Conservation (phyloP, 345 rosid genomes). For the Kernera saxatilis region DNA sequence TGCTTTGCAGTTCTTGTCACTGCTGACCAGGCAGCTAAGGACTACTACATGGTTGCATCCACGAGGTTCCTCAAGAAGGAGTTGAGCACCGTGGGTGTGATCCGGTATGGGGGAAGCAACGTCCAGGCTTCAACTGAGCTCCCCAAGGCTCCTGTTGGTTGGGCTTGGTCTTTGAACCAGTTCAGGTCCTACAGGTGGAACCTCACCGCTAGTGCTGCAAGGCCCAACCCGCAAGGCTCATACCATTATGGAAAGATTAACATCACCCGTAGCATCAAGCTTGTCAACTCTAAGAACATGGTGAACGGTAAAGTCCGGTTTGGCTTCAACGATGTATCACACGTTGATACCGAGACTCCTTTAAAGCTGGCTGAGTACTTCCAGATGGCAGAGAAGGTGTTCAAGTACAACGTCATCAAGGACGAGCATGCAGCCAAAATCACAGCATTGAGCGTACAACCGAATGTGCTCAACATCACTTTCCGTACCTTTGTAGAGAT, state of each 20-base stretch:
- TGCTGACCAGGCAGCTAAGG: constrained; percentile 45
- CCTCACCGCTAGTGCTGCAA: constrained; percentile 59
- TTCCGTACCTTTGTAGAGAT: constrained; percentile 68
- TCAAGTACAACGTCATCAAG: constrained; percentile 43
- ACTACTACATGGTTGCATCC: constrained; percentile 58
- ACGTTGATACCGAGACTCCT: constrained; percentile 45
- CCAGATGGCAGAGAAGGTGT: constrained; percentile 37
- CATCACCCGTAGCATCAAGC: constrained; percentile 57
- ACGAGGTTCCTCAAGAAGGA: constrained; percentile 43
- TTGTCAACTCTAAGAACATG: constrained; percentile 32
- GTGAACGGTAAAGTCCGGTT: constrained; percentile 44
- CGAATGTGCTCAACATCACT: constrained; percentile 52
- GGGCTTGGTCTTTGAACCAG: constrained; percentile 71
- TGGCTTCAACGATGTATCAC: constrained; percentile 60
- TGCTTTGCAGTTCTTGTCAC: constrained; percentile 53
- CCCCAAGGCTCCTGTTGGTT: constrained; percentile 46
- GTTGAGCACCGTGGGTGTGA: constrained; percentile 35
- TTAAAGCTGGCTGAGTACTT: constrained; percentile 61
- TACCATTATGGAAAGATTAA: constrained; percentile 62
- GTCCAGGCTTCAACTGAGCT: constrained; percentile 40
- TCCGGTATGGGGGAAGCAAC: constrained; percentile 39
- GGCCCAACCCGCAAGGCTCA: constrained; percentile 74
- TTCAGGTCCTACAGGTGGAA: constrained; percentile 68
- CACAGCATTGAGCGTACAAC: constrained; percentile 14
- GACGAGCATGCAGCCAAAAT: constrained; percentile 36